phyloP scores from a whole-genome alignment of 2,329 filamentous ascomycete species.

The Ophiostoma tasmaniense region DNA sequence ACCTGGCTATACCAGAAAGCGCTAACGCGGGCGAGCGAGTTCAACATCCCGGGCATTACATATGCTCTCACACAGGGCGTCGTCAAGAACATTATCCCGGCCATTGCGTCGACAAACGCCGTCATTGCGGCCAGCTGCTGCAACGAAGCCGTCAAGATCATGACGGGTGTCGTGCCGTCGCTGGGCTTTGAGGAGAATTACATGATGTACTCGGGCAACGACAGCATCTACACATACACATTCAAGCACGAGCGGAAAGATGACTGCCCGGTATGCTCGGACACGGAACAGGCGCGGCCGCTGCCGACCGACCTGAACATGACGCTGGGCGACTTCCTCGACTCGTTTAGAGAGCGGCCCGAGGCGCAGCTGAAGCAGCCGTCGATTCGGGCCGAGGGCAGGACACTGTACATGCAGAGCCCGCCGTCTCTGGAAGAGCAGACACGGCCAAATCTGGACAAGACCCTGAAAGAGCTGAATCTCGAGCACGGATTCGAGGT shows the following conservation, averaged over 20 bases:
- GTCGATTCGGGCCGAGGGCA: slow-evolving; percentile 67
- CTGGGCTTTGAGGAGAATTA: slow-evolving; percentile 78
- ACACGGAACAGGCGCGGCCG: slow-evolving; percentile 66
- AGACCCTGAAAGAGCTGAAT: slow-evolving; percentile 65
- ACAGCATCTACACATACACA: slow-evolving; percentile 92
- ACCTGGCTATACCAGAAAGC: slow-evolving; percentile 93
- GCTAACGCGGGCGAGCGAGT: slow-evolving; percentile 70
- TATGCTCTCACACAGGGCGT: slow-evolving; percentile 95
- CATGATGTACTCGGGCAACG: slow-evolving; percentile 99
- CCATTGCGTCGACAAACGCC: slow-evolving; percentile 94
- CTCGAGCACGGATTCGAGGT: slow-evolving; percentile 77
- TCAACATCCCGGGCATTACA: slow-evolving; percentile 84
- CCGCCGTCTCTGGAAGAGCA: slow-evolving; percentile 75
- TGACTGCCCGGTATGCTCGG: slow-evolving; percentile 78
- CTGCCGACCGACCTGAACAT: slow-evolving; percentile 60
- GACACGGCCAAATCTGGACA: slow-evolving; percentile 72
- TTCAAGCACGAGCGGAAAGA: slow-evolving; percentile 91
- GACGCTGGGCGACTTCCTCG: slow-evolving; percentile 77
- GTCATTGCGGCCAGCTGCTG: slow-evolving; percentile 94
- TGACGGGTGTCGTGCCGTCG: slow-evolving; percentile 70
- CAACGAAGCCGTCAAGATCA: slow-evolving; percentile 94
- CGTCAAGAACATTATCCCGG: slow-evolving; percentile 98
- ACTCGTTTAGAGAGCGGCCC: slow-evolving; percentile 70
- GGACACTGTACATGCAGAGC: slow-evolving; percentile 83
- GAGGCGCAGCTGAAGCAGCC: slow-evolving; percentile 93